Evolutionary conservation across 2,329 filamentous ascomycete species (phyloP).

Genomic region (Thermoascus crustaceus): DNA sequence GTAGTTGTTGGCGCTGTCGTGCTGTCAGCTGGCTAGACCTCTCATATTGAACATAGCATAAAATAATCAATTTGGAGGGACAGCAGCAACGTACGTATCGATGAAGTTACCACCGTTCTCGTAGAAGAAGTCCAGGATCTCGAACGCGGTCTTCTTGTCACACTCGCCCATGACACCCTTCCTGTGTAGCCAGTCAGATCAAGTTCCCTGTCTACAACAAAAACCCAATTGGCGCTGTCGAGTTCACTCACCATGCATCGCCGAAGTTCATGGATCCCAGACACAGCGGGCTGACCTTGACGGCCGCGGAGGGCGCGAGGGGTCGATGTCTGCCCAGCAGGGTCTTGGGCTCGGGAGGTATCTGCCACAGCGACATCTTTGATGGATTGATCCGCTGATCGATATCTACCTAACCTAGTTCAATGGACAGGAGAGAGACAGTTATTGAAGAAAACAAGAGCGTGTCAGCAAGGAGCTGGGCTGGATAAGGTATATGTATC

Average conservation of each 20-base stretch:
- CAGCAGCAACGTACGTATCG: conserved; percentile 32
- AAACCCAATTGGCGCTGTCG: not conserved
- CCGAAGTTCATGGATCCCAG: conserved; percentile 50
- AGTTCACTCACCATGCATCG: conserved; percentile 34
- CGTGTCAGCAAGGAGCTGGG: no score
- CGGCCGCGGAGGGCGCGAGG: conserved; percentile 43
- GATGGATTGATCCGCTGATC: no score
- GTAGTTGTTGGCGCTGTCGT: conserved; percentile 38
- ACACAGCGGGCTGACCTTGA: conserved; percentile 47
- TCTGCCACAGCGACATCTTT: not conserved
- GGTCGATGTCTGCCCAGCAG: conserved; percentile 46
- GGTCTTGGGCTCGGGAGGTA: conserved; percentile 3
- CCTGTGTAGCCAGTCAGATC: conserved; percentile 7
- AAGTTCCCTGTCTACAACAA: not conserved
- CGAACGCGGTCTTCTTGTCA: conserved; percentile 41
- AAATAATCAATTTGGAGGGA: not conserved
- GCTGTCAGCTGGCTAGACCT: no score
- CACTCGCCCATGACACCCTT: conserved; percentile 31
- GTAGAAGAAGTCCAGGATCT: conserved; percentile 45
- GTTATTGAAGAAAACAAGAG: no score
- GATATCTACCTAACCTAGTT: no score
- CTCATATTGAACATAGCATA: no score
- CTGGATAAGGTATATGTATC: no score
- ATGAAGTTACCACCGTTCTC: conserved; percentile 47
- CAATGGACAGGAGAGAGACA: no score